These are phyloP conservation scores for Colletotrichum spaethianum DNA, from an alignment of 2,329 filamentous ascomycete species.

Conservation along the genomic window DNA sequence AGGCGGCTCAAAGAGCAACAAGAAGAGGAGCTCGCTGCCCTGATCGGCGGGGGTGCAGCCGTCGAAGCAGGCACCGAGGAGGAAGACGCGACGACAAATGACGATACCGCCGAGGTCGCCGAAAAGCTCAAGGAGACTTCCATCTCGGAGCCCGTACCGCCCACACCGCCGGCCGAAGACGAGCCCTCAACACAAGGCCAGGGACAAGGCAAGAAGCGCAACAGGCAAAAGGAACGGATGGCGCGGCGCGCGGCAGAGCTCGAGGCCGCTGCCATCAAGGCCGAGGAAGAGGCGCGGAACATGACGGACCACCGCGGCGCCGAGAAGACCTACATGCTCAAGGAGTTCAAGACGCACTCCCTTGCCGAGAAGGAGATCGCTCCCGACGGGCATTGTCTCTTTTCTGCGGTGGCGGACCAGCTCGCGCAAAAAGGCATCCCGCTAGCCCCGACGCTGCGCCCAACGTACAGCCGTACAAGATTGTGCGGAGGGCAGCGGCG, in stretches of 20 bases:
- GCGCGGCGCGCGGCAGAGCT: slow-evolving; percentile 90
- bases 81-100: slow-evolving; percentile 41
- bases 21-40: slow-evolving; percentile 67
- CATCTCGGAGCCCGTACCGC: slow-evolving; percentile 1
- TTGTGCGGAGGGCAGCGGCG: slow-evolving; percentile 79
- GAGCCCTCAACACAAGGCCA: slow-evolving; percentile 40
- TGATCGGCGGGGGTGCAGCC: slow-evolving; percentile 49
- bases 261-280: slow-evolving; percentile 76
- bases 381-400: slow-evolving; percentile 95
- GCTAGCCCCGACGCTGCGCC: slow-evolving; percentile 47
- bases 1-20: slow-evolving; percentile 77
- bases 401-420: slow-evolving; percentile 92
- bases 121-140: slow-evolving; percentile 34
- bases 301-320: slow-evolving; percentile 81
- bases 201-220: slow-evolving; percentile 77
- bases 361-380: slow-evolving; percentile 84
- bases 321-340: slow-evolving; percentile 80
- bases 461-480: slow-evolving; percentile 67
- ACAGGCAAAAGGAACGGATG: slow-evolving; percentile 91
- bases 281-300: slow-evolving; percentile 80
- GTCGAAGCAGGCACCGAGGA: slow-evolving; percentile 22
- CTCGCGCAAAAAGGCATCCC: slow-evolving; percentile 68
- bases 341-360: slow-evolving; percentile 72
- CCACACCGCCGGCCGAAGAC: slow-evolving; percentile 36
- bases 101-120: slow-evolving; percentile 46